phyloP scores from a whole-genome alignment of 169 alveolate genomes.

The Hepatocystis sp. region DNA sequence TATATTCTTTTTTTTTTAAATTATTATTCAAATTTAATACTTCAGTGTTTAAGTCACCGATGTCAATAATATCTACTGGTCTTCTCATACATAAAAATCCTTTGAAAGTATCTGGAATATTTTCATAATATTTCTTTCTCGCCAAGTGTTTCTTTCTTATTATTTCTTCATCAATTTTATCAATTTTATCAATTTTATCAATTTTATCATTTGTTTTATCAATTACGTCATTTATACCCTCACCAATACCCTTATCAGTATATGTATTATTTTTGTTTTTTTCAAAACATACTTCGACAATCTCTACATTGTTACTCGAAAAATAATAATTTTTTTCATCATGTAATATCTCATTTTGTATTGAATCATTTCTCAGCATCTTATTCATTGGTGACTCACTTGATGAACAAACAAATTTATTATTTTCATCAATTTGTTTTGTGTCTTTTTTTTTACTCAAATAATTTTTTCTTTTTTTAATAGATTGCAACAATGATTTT shows the following conservation, averaged over 20 bases:
- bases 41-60: constrained; percentile 33
- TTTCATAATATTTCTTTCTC: constrained; percentile 67
- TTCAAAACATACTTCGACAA: too few relatives aligned
- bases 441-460: background rate
- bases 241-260: constrained; percentile 43
- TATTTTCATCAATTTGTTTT: background rate
- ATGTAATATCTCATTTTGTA: background rate
- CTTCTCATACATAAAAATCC: constrained; percentile 71
- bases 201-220: constrained; percentile 11
- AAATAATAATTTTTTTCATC: too few relatives aligned
- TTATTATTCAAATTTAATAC: constrained; percentile 27
- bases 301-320: constrained; percentile 15
- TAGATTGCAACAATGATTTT: constrained; percentile 11
- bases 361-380: background rate
- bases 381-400: too few relatives aligned
- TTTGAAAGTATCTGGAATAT: constrained; percentile 47
- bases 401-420: background rate
- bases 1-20: constrained; percentile 1
- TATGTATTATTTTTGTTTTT: constrained; percentile 10
- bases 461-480: constrained; percentile 22
- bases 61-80: constrained; percentile 68
- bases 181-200: background rate
- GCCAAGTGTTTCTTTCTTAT: constrained; percentile 48
- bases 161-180: constrained; percentile 50
- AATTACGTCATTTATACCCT: constrained; percentile 18